These are phyloP conservation scores for Fraxinus angustifolia DNA, from an alignment of 305 asterid species.

Conservation along the genomic window DNA sequence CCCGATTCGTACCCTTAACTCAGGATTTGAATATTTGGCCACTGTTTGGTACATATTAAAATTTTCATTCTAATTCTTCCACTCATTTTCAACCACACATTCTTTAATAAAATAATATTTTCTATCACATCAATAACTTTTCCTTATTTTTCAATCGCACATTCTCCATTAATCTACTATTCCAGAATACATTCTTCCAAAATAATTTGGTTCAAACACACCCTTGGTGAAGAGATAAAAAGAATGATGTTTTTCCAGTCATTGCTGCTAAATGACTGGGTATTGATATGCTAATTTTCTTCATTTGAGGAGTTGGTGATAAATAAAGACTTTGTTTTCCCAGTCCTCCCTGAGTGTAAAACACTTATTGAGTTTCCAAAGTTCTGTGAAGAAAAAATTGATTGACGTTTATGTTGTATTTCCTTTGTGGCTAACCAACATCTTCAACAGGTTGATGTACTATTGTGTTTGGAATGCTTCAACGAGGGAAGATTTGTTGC, in stretches of 20 bases:
- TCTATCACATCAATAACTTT: too few relatives aligned
- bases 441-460: slow-evolving; percentile 63
- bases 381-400: background rate
- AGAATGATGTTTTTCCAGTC: background rate
- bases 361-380: background rate
- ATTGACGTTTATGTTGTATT: background rate
- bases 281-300: background rate
- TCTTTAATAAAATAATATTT: too few relatives aligned
- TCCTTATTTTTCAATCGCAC: too few relatives aligned
- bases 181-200: too few relatives aligned
- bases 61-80: too few relatives aligned
- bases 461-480: slow-evolving; percentile 82
- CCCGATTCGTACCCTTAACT: background rate
- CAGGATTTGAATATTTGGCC: too few relatives aligned
- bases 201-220: too few relatives aligned
- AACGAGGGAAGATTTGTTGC: slow-evolving; percentile 77
- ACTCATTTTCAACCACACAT: too few relatives aligned
- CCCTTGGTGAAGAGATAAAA: background rate
- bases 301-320: background rate
- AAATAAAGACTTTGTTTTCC: too few relatives aligned
- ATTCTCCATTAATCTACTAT: too few relatives aligned
- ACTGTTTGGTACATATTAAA: too few relatives aligned
- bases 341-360: background rate
- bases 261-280: background rate
- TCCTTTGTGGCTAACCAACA: slow-evolving; percentile 24